phyloP scores from a whole-genome alignment of 768 basidiomycete genomes.

The Tulasnella sp. region DNA sequence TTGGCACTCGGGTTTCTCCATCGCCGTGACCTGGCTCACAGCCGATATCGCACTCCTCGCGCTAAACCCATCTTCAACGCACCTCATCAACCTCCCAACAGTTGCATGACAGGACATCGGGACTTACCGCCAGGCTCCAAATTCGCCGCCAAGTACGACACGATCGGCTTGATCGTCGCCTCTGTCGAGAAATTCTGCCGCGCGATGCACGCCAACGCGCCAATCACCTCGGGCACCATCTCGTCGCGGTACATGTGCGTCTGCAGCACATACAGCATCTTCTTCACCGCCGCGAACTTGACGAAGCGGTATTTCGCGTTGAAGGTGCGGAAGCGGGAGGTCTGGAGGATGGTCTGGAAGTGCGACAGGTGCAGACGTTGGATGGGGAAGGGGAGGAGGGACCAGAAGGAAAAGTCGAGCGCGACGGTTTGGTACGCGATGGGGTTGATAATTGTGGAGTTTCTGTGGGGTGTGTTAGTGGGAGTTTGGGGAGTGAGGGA shows the following conservation, averaged over 20 bases:
- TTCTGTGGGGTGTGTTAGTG: conserved; percentile 32
- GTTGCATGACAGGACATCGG: background rate
- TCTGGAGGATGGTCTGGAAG: conserved; percentile 58
- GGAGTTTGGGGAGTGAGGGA: background rate
- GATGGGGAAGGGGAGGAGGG: conserved; percentile 54
- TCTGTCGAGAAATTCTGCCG: conserved; percentile 58
- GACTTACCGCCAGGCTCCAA: conserved; percentile 49
- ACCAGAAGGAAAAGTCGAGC: conserved; percentile 87
- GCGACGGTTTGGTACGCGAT: conserved; percentile 73
- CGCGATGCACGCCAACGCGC: conserved; percentile 48
- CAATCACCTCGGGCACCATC: conserved; percentile 38
- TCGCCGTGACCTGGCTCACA: conserved; percentile 34
- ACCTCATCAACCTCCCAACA: no score
- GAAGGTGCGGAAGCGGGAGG: conserved; percentile 63
- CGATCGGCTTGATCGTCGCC: conserved; percentile 69
- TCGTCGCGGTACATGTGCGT: conserved; percentile 60
- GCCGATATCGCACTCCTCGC: background rate
- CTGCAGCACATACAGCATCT: conserved; percentile 70
- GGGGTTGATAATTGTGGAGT: conserved; percentile 71
- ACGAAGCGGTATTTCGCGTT: conserved; percentile 61
- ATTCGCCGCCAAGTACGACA: conserved; percentile 76
- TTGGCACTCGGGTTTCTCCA: conserved; percentile 37
- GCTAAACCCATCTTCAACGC: background rate
- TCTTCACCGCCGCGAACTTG: conserved; percentile 59
- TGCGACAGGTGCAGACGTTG: conserved; percentile 70